Conservation (phyloP, 345 rosid species). For the Aethionema arabicum region DNA sequence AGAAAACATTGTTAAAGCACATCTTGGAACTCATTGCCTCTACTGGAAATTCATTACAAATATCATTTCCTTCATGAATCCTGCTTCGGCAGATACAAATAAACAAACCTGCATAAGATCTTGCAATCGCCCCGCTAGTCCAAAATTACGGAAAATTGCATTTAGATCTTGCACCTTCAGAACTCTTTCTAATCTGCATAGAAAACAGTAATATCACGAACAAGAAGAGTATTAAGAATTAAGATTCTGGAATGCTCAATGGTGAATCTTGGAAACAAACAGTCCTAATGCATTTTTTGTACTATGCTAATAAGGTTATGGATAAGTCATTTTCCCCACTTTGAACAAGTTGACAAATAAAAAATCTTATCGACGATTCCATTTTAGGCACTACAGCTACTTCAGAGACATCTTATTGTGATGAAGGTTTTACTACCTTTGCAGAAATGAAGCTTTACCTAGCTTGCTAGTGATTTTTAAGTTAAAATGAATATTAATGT, state of each 20-base stretch:
- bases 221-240: not conserved
- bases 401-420: not conserved
- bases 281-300: not conserved
- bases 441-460: not conserved
- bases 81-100: constrained; percentile 2
- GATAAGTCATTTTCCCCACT: not conserved
- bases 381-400: not conserved
- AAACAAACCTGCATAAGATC: constrained; percentile 65
- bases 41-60: not conserved
- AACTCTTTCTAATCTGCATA: constrained; percentile 47
- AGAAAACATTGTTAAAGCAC: not conserved
- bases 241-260: not conserved
- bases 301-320: not conserved
- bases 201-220: not conserved
- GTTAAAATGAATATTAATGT: no score
- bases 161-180: constrained; percentile 86
- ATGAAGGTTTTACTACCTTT: not conserved
- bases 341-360: not conserved
- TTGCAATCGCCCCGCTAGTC: constrained; percentile 57
- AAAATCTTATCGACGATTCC: not conserved
- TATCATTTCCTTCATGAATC: not conserved
- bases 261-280: not conserved
- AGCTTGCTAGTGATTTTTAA: not conserved
- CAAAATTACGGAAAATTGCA: constrained; percentile 67
- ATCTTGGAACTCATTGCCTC: constrained; percentile 2